Evolutionary conservation across 352 stramenopile genomes (phyloP), one percentile per base, ranked within the genome.

Genomic region (Peronospora destructor): DNA sequence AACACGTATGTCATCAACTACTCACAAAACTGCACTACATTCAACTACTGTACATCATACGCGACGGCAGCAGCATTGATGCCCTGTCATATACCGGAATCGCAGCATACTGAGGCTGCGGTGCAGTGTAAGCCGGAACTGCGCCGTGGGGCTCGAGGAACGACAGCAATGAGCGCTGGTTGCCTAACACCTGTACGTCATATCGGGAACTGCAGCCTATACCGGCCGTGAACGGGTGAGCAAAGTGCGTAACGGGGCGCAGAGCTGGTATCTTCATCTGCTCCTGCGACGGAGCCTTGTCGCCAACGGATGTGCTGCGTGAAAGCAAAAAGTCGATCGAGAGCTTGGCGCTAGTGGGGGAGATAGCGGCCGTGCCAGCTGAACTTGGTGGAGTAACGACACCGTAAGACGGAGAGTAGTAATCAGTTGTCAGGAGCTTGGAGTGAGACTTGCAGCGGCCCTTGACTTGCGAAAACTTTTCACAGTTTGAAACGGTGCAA

Each of bases 381-480:
- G 54, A 60, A 34, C 50, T 71, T 33, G 45, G 37, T 7, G 57
- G 58, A 2, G 71, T 72, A 28, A 78, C 45, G 48, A 64, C 21
- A 25, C 44, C 26, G 40, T 54, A 25, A 12, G 19, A 36, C 32
- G 64, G 46, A 49, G 33, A 35, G 47, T 61, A 57, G n/a, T 42
- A 53, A 32, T 44, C 45, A 13, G 60, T 44, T 2, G 54, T 55
- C 19, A 76, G 30, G 6, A 90, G 70, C 68, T 92, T 92, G 7
- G 78, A 87, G 63, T 92, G 81, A 28, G 75, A 84, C 68, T 92
- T 92, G 66, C 81, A 92, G 16, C 80, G 80, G 17, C 81, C 81
- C 34, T 88, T 88, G 50, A 92, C 80, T 53, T 92, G 81, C n/a
- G 81, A 88, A 49, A 92, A 92, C 67, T 92, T 92, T 46, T 88